A percentile compares a stretch with the other conserved stretches of the same genome.
phyloP scores from a whole-genome alignment of 768 basidiomycete species.

The Hygrocybe coccinea region DNA sequence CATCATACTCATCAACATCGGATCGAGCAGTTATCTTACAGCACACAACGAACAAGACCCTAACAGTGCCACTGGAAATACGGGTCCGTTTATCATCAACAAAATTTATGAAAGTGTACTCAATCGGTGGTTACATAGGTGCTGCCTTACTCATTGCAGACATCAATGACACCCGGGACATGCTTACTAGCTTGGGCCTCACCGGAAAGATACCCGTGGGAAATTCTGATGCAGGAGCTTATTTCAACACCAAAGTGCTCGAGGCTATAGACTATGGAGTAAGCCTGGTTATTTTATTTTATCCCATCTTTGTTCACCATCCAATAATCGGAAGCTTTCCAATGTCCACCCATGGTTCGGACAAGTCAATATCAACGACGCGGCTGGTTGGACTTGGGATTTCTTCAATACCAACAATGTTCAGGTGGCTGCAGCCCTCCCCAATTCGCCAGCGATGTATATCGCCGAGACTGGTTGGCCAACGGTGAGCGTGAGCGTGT shows the following conservation, averaged over 20 bases:
- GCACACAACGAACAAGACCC: conserved; percentile 46
- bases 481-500: conserved; percentile 42
- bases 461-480: conserved; percentile 91
- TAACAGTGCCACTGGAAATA: conserved; percentile 54
- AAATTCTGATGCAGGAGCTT: conserved; percentile 80
- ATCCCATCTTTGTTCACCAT: not conserved
- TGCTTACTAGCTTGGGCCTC: conserved; percentile 54
- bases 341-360: conserved; percentile 96
- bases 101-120: not conserved
- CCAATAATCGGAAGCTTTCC: conserved; percentile 50
- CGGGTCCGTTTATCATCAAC: conserved; percentile 15
- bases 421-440: conserved; percentile 44
- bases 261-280: conserved; percentile 65
- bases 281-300: conserved; percentile 21
- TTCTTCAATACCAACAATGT: conserved; percentile 77
- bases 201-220: conserved; percentile 64
- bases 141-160: conserved; percentile 58
- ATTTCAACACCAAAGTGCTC: conserved; percentile 71
- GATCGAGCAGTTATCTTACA: conserved; percentile 50
- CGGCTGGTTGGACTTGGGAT: conserved; percentile 74
- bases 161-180: conserved; percentile 60
- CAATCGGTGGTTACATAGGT: conserved; percentile 30
- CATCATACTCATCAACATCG: not conserved
- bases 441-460: conserved; percentile 75
- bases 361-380: conserved; percentile 57